phyloP scores from a whole-genome alignment of 2,329 filamentous ascomycete species.

The Colletotrichum tropicicola region DNA sequence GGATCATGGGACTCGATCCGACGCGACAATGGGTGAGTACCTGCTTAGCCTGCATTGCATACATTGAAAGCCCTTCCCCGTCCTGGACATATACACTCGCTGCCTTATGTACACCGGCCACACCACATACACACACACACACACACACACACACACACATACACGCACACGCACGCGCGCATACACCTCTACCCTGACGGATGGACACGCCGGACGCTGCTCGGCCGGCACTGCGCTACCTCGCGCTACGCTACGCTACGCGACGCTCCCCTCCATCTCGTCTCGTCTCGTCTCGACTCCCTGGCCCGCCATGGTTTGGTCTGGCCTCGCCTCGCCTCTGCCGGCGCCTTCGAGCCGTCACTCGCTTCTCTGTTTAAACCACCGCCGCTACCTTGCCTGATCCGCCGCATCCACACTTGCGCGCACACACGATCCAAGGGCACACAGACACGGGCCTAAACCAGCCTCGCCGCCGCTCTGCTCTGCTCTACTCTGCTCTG shows the following conservation, averaged over 20 bases:
- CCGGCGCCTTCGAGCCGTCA: not conserved
- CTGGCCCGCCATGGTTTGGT: slow-evolving; percentile 17
- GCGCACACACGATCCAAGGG: not conserved
- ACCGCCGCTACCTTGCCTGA: slow-evolving; percentile 8
- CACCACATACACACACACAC: not conserved
- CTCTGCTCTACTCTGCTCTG: not conserved
- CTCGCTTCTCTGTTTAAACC: not conserved
- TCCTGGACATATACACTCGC: too few species aligned
- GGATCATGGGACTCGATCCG: slow-evolving; percentile 43
- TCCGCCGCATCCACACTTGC: slow-evolving; percentile 12
- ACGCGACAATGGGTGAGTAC: slow-evolving; percentile 46
- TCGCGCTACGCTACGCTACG: not conserved
- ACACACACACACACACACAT: not conserved
- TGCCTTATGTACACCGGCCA: not conserved
- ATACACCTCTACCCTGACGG: not conserved
- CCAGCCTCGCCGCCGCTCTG: slow-evolving; percentile 11
- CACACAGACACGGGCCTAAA: slow-evolving; percentile 16
- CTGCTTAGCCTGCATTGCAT: slow-evolving; percentile 1
- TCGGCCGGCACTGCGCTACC: not conserved
- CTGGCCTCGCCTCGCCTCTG: slow-evolving; percentile 10
- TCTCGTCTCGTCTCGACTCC: slow-evolving; percentile 17
- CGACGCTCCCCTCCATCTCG: slow-evolving; percentile 4
- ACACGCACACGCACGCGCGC: not conserved
- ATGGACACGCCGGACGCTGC: not conserved
- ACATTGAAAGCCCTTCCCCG: too few species aligned